These are phyloP conservation scores for Erodium trifolium DNA, from an alignment of 441 rosid genomes.

Conservation along the genomic window DNA sequence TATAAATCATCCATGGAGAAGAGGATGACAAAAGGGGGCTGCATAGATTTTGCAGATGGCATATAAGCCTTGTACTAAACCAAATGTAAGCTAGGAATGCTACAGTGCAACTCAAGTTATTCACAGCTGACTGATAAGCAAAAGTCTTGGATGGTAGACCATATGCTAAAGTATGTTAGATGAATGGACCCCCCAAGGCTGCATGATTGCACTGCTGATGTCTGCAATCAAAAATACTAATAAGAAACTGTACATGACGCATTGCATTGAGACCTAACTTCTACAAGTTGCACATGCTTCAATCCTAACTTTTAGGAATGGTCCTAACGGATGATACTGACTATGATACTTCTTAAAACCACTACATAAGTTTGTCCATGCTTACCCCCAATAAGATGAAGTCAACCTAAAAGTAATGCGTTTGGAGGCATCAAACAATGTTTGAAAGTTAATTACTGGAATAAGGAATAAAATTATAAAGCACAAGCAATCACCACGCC, in stretches of 20 bases:
- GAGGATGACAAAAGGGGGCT: background rate
- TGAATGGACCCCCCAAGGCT: background rate
- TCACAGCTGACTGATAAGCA: background rate
- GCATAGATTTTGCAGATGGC: background rate
- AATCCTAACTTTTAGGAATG: background rate
- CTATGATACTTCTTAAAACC: background rate
- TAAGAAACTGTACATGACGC: background rate
- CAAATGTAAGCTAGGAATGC: background rate
- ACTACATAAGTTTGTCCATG: background rate
- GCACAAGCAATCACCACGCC: background rate
- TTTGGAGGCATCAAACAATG: too few species aligned
- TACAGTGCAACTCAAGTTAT: background rate
- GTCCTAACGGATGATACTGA: background rate
- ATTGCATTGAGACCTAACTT: background rate
- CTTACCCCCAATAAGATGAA: background rate
- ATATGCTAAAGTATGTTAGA: background rate
- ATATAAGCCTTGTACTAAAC: background rate
- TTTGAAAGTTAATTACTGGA: background rate
- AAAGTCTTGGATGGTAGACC: background rate
- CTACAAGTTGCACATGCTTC: background rate
- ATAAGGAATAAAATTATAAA: background rate
- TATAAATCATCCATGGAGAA: background rate
- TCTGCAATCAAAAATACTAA: background rate
- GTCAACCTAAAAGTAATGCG: background rate
- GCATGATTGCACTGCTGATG: background rate